Conservation (phyloP, 1,284 basidiomycete species). For the Pyrrhoderma lamaoense region DNA sequence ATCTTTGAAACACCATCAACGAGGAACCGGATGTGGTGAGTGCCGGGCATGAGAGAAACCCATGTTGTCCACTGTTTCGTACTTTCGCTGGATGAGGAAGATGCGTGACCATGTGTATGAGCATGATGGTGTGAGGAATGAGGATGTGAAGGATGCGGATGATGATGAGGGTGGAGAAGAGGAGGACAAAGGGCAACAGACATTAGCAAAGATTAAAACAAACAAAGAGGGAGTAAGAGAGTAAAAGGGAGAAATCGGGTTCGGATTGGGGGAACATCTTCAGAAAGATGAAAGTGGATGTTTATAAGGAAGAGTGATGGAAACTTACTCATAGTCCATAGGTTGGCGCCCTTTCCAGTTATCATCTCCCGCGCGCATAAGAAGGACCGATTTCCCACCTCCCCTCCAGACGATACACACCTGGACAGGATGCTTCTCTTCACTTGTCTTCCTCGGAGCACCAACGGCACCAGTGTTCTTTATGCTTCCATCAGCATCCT, state of each 20-base stretch:
- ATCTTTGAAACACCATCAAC: slow-evolving; percentile 88
- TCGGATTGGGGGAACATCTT: neutral
- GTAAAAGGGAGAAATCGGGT: neutral
- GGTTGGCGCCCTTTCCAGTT: slow-evolving; percentile 60
- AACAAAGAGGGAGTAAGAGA: neutral
- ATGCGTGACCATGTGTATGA: slow-evolving; percentile 5
- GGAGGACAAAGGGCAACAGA: slow-evolving; percentile 1
- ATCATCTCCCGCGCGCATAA: slow-evolving; percentile 63
- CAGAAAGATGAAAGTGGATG: no score
- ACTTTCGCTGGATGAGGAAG: slow-evolving; percentile 24
- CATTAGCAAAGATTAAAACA: no score
- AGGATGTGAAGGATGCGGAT: neutral
- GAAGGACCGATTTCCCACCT: slow-evolving; percentile 49
- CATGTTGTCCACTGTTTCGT: slow-evolving; percentile 38
- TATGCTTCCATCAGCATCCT: slow-evolving; percentile 26
- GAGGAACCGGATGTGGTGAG: slow-evolving; percentile 93
- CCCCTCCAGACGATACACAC: slow-evolving; percentile 59
- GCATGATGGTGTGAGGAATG: slow-evolving; percentile 8
- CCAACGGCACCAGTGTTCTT: slow-evolving; percentile 13
- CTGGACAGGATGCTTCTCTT: slow-evolving; percentile 33
- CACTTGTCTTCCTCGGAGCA: slow-evolving; percentile 29
- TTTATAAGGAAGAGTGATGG: slow-evolving; percentile 12
- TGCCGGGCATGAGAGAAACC: slow-evolving; percentile 75
- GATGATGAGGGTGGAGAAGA: neutral
- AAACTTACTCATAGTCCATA: slow-evolving; percentile 57